Base-by-base conservation (phyloP, 176 grass and related monocot species). In the Triticum monococcum region DNA sequence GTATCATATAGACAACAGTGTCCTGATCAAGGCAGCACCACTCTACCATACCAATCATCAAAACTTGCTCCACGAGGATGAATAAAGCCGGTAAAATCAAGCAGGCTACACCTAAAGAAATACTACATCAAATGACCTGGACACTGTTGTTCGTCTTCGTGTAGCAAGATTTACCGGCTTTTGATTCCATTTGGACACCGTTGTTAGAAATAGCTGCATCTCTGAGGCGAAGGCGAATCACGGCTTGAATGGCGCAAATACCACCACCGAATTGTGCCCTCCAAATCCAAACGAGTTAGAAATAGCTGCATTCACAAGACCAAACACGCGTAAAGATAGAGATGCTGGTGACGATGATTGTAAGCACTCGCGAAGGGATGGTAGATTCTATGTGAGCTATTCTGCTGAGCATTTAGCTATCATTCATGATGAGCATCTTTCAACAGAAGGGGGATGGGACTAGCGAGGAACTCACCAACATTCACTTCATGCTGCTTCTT, bases 281-380 rank as follows among this genome's bases (percentile, higher is more conserved):
- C 91, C 91, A 37, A 92, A 92, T 77, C 91, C 91, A 24, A 92
- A 92, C 2, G 91, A 92, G 76, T 92, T 92, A 64, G 91, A 92
- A 67, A 92, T 89, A n/a, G 80, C 91, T 92, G 90, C 83, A 86
- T 70, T 75, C 9, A 36, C 13, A 40, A 79, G 1, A 72, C 3
- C 17, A 71, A 50, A 65, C n/a, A 73, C 36, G 4, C 37, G 41
- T 84, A 70, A 70, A 69, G 91, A 62, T 10, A 40, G 20, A 45
- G 7, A 82, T 12, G n/a, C 13, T 59, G 46, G 18, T 20, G 40
- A 40, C 7, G 28, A 40, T 68, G 12, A 38, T 17, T 56, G 11
- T 66, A 3, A 22, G 17, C 28, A 72, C 75, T 63, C 23, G 63
- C 35, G 26, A 38, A 72, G 10, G 8, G 20, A 23, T 40, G 41